Conservation (phyloP, 352 stramenopile species). For the Aphanomyces stellatus region DNA sequence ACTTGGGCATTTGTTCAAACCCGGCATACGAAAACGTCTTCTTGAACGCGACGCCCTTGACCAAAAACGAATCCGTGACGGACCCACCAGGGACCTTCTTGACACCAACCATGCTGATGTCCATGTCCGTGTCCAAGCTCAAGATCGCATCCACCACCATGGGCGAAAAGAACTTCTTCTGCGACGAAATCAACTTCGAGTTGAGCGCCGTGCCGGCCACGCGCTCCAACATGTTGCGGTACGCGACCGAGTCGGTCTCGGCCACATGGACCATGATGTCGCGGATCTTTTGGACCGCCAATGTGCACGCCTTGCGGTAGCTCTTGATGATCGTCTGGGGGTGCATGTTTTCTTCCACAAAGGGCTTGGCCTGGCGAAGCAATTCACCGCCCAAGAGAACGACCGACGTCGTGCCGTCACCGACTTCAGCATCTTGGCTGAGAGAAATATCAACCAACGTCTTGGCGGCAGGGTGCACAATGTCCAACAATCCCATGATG, state of each 20-base stretch:
- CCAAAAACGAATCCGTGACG: constrained; percentile 96
- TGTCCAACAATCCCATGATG: constrained; percentile 98
- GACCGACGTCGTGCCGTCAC: constrained; percentile 95
- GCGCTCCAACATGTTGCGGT: constrained; percentile 85
- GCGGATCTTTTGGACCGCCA: constrained; percentile 81
- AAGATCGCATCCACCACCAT: constrained; percentile 97
- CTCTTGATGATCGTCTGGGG: constrained; percentile 88
- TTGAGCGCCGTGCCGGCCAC: constrained; percentile 96
- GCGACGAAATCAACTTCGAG: constrained; percentile 96
- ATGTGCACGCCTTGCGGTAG: constrained; percentile 73
- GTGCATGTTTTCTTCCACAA: constrained; percentile 97
- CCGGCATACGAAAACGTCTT: constrained; percentile 99
- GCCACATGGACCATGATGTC: constrained; percentile 79
- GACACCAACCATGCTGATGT: constrained; percentile 91
- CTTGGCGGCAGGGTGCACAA: constrained; percentile 98
- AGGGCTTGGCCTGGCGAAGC: constrained; percentile 95
- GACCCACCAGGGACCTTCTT: constrained; percentile 98
- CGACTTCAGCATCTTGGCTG: constrained; percentile 84
- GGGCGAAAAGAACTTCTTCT: constrained; percentile 97
- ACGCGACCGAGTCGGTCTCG: constrained; percentile 64
- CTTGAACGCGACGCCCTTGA: constrained; percentile 98
- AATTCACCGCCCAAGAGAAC: constrained; percentile 96
- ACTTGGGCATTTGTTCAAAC: constrained; percentile 99
- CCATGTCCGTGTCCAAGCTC: constrained; percentile 83
- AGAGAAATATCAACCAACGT: constrained; percentile 97